Evolutionary conservation across 768 basidiomycete species (phyloP), one percentile per base, ranked within the genome.

Genomic region (Pisolithus microcarpus): DNA sequence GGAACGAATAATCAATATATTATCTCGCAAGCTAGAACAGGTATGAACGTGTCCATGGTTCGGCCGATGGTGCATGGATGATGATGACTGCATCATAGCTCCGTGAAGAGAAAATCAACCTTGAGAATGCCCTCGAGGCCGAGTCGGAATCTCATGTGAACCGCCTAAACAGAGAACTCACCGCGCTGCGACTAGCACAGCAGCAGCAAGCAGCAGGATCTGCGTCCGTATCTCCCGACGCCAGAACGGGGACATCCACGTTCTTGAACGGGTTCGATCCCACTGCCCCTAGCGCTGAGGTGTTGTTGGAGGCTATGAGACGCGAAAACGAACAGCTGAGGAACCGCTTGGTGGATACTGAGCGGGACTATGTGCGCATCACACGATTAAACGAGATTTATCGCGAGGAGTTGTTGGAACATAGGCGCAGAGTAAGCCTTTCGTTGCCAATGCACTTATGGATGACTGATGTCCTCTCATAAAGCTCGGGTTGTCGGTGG

Each of bases 101-200:
- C 45, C 76, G 84, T 31, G 86, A 90, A 62, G 89, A 92, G 68
- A 92, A 92, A 61, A 85, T 91, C 43, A 79, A 80, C 21, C 73
- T 91, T 34, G 89, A 91, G 65, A 91, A 91, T 61, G 77, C 73
- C 1, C 77, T 88, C 34, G 89, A 92, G 65, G 89, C 87, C 8
- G 89, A 91, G 65, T 85, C 80, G n/a, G 88, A 91, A 67, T 81
- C 78, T 16, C 87, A 90, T 68, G 89, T 91, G 51, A 90, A 89
- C 57, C 71, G 80, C 50, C 72, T 91, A 37, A 80, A 80, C 24
- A 71, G 87, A 43, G 86, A 91, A 64, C 70, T 91, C 30, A 75
- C 79, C 19, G 80, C 78, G 2, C 64, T 91, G 56, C 74, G 85
- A 43, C 68, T 78, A 3, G 78, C 75, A 3, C 84, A 85, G 58